Conservation (phyloP, 2,329 filamentous ascomycete genomes). For the Cordyceps militaris region DNA sequence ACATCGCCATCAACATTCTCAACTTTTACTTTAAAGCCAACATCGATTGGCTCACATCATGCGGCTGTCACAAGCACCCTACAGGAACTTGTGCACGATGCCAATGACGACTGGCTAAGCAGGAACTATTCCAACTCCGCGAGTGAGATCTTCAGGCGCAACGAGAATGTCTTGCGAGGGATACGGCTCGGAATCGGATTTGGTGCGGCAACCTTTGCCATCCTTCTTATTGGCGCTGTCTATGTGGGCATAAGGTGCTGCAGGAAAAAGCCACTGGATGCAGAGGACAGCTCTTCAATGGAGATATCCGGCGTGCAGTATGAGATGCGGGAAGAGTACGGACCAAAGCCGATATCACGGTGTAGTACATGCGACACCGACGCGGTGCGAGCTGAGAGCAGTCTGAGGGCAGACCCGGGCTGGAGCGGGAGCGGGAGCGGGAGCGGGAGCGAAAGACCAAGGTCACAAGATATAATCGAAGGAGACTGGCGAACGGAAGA, state of each 20-base stretch:
- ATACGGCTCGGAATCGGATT: constrained; percentile 27
- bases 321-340: constrained; percentile 7
- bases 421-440: too few species aligned
- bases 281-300: constrained; percentile 1
- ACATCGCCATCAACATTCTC: neutral
- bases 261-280: constrained; percentile 1
- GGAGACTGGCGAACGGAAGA: neutral
- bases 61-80: constrained; percentile 23
- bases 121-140: constrained; percentile 25
- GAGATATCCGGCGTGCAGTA: constrained; percentile 10
- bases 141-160: constrained; percentile 15
- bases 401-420: neutral
- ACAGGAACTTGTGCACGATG: constrained; percentile 30
- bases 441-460: neutral
- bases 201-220: constrained; percentile 9
- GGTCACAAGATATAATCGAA: neutral
- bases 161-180: constrained; percentile 21
- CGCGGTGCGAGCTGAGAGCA: neutral
- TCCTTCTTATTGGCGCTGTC: constrained; percentile 3
- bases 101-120: constrained; percentile 28
- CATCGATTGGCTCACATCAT: neutral
- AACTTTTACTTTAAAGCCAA: neutral
- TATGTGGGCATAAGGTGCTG: constrained; percentile 8
- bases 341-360: constrained; percentile 6
- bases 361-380: constrained; percentile 7